These are phyloP conservation scores for Fonsecaea nubica DNA, from an alignment of 2,329 filamentous ascomycete species.

Conservation along the genomic window DNA sequence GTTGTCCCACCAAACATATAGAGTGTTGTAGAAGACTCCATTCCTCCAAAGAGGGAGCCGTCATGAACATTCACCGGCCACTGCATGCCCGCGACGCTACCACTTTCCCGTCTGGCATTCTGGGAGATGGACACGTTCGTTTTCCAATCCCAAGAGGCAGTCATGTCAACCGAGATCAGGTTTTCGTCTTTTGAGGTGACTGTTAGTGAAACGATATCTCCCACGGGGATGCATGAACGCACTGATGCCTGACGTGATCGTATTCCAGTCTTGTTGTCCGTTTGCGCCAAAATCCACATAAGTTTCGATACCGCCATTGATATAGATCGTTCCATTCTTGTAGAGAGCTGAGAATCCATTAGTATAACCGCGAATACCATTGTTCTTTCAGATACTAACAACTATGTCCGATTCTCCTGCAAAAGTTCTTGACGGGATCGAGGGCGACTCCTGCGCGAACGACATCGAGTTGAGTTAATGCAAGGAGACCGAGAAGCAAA, in stretches of 20 bases:
- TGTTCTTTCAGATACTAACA: conserved; percentile 33
- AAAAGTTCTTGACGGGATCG: conserved; percentile 42
- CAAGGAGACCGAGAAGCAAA: conserved; percentile 17
- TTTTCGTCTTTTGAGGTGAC: conserved; percentile 37
- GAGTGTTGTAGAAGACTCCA: conserved; percentile 38
- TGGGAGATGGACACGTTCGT: conserved; percentile 30
- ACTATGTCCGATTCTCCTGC: conserved; percentile 43
- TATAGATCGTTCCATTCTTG: conserved; percentile 44
- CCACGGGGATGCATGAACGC: conserved; percentile 4
- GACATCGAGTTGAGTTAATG: conserved; percentile 22
- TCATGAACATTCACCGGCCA: conserved; percentile 40
- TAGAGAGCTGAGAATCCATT: conserved; percentile 37
- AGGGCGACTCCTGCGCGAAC: conserved; percentile 27
- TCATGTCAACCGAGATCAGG: conserved; percentile 43
- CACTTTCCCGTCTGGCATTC: conserved; percentile 9
- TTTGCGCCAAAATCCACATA: conserved; percentile 38
- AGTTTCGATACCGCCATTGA: conserved; percentile 43
- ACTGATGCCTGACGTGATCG: conserved; percentile 44
- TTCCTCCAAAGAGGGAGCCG: conserved; percentile 43
- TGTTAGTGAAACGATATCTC: conserved; percentile 10
- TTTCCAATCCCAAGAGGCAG: conserved; percentile 26
- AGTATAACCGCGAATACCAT: not conserved
- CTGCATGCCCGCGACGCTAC: conserved; percentile 41
- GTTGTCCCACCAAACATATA: conserved; percentile 47
- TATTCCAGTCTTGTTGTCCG: conserved; percentile 32